These are phyloP conservation scores for Ziziphus jujuba DNA, from an alignment of 306 rosid species.

Conservation along the genomic window DNA sequence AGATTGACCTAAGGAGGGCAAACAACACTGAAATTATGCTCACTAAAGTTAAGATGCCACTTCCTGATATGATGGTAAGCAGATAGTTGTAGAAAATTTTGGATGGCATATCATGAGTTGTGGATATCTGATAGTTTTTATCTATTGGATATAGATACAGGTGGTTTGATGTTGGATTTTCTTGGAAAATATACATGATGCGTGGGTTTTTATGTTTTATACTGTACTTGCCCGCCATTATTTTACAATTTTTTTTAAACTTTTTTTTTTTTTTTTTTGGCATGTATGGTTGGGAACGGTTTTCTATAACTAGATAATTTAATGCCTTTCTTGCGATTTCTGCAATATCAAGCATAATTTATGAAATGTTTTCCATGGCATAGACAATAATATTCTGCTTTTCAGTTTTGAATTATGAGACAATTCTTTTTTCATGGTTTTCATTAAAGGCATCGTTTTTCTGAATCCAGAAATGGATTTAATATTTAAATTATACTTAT, in stretches of 20 bases:
- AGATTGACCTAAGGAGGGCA: slow-evolving; percentile 97
- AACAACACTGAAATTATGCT: slow-evolving; percentile 99
- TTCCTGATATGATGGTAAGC: slow-evolving; percentile 98
- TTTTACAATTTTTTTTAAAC: too few species aligned
- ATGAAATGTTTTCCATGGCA: too few species aligned
- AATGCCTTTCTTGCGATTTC: neutral
- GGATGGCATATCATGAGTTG: neutral
- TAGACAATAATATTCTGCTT: too few species aligned
- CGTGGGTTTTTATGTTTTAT: neutral
- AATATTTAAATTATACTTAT: too few species aligned
- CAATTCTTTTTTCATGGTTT: too few species aligned
- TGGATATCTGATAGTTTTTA: slow-evolving; percentile 5
- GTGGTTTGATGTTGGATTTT: neutral
- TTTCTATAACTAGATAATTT: neutral
- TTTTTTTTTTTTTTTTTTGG: neutral
- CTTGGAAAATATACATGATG: neutral
- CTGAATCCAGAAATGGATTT: too few species aligned
- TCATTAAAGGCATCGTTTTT: too few species aligned
- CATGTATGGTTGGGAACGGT: neutral
- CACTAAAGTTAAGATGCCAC: slow-evolving; percentile 99
- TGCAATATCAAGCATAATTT: neutral
- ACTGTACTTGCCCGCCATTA: neutral
- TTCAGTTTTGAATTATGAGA: too few species aligned
- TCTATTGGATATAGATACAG: neutral
- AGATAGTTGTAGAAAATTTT: slow-evolving; percentile 6